Evolutionary conservation across 495 filamentous ascomycete genomes (phyloP).

Genomic region (Penicillium longicatenatum): DNA sequence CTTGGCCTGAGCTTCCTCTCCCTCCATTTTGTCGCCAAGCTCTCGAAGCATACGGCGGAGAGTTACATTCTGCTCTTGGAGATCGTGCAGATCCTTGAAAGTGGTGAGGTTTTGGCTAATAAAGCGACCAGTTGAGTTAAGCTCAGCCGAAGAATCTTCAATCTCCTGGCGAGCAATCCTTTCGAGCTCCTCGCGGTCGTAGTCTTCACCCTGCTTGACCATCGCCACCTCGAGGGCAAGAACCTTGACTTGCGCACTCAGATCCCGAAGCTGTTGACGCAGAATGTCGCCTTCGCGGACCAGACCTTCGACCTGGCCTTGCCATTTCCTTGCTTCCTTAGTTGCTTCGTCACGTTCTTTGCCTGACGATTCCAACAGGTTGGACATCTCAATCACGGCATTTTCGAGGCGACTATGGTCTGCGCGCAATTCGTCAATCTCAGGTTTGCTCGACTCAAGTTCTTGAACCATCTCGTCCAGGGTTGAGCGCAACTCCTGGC

Average conservation of each 20-base stretch:
- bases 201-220: slow-evolving; percentile 73
- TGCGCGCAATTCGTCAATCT: slow-evolving; percentile 60
- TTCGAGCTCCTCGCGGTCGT: slow-evolving; percentile 71
- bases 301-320: slow-evolving; percentile 68
- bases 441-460: slow-evolving; percentile 59
- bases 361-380: slow-evolving; percentile 57
- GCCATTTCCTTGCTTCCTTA: slow-evolving; percentile 69
- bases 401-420: slow-evolving; percentile 57
- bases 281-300: slow-evolving; percentile 76
- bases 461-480: slow-evolving; percentile 78
- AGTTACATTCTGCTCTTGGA: slow-evolving; percentile 87
- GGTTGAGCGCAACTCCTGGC: slow-evolving; percentile 67
- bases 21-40: slow-evolving; percentile 86
- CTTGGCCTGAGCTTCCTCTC: slow-evolving; percentile 74
- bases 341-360: slow-evolving; percentile 57
- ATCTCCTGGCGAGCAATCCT: slow-evolving; percentile 66
- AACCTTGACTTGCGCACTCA: slow-evolving; percentile 86
- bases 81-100: slow-evolving; percentile 79
- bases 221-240: slow-evolving; percentile 80
- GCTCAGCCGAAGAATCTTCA: slow-evolving; percentile 58
- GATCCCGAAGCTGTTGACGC: slow-evolving; percentile 84
- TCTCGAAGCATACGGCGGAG: slow-evolving; percentile 79
- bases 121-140: slow-evolving; percentile 78
- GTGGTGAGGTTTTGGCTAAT: slow-evolving; percentile 81
- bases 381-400: slow-evolving; percentile 81